Base-by-base conservation (phyloP, 441 rosid species). In the Eutrema salsugineum region DNA sequence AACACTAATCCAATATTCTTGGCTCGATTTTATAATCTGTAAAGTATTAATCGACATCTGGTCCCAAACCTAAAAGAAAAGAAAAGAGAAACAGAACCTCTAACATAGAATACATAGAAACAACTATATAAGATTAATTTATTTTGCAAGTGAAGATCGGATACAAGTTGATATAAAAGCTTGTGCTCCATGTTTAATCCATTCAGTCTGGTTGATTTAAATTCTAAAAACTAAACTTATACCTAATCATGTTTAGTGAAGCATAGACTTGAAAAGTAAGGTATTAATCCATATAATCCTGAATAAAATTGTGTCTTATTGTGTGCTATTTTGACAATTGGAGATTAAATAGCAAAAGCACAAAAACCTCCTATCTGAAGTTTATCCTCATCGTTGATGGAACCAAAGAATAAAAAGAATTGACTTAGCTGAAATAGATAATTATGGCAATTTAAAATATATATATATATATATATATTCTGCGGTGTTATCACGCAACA, bases 401-500 rank as follows among this genome's bases (percentile, higher is more conserved):
- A 9, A 50, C 15, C 15, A 24, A 50, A 11, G 30, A 68, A 12
- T 11, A 19, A 55, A 19, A 55, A 19, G 33, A 42, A 30, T 30
- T 55, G 43, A 68, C 30, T 17, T 67, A 27, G 28, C 8, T 50
- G 53, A 10, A 50, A 17, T 53, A 53, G 63, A 28, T 42, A 67
- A 6, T 17, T 39, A 40, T 50, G 49, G 2, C 53, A 66, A n/a
- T n/a, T n/a, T n/a, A n/a, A 14, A 6, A 28, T 1, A 28, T 0
- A 28, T 5, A 4, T 28, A 1, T 16, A 8, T 4, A 0, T 46
- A 6, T 15, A 8, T 12, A 12, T 6, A 54, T 67, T 68, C 55
- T 68, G 72, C 72, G 7, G 46, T 8, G 19, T 14, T 43, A 56
- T 14, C 44, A 68, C 64, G 64, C 72, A 56, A 66, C 22, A 42